phyloP scores from a whole-genome alignment of 306 rosid species.

The Pachyrhizus erosus region DNA sequence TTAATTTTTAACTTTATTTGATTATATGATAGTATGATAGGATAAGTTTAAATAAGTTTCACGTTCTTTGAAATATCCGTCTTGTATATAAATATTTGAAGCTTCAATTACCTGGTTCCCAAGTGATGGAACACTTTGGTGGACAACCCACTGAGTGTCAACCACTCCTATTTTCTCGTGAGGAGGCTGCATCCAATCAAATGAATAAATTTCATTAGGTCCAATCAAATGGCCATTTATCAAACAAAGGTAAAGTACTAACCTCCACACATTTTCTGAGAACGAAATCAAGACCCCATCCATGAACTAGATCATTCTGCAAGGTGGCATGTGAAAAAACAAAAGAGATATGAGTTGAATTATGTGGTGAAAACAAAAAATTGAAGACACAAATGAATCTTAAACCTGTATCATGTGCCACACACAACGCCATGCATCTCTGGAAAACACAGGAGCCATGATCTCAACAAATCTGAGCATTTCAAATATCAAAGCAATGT shows the following conservation, averaged over 20 bases:
- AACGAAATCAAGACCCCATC: slow-evolving; percentile 97
- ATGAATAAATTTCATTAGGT: slow-evolving; percentile 4
- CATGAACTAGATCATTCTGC: slow-evolving; percentile 92
- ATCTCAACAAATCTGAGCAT: slow-evolving; percentile 87
- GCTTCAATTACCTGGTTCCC: slow-evolving; percentile 70
- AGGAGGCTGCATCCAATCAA: slow-evolving; percentile 61
- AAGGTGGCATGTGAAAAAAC: neutral
- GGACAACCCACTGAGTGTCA: slow-evolving; percentile 87
- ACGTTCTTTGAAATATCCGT: neutral
- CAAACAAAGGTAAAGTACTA: slow-evolving; percentile 6
- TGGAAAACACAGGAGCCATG: slow-evolving; percentile 96
- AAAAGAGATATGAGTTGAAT: slow-evolving; percentile 18
- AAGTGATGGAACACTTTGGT: slow-evolving; percentile 85
- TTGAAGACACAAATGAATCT: neutral
- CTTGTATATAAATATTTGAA: neutral
- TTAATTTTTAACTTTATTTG: neutral
- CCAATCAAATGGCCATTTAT: neutral
- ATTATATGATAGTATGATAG: no score
- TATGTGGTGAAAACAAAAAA: slow-evolving; percentile 1
- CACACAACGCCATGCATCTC: slow-evolving; percentile 90
- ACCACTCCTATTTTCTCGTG: slow-evolving; percentile 92
- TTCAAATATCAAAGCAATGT: neutral
- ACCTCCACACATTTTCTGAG: slow-evolving; percentile 84
- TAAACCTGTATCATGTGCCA: slow-evolving; percentile 95
- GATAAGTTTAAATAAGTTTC: neutral